A percentile compares a stretch with the other conserved stretches of the same genome.
phyloP scores from a whole-genome alignment of 1,139 yeast species.

The Candida buenavistaensis region DNA sequence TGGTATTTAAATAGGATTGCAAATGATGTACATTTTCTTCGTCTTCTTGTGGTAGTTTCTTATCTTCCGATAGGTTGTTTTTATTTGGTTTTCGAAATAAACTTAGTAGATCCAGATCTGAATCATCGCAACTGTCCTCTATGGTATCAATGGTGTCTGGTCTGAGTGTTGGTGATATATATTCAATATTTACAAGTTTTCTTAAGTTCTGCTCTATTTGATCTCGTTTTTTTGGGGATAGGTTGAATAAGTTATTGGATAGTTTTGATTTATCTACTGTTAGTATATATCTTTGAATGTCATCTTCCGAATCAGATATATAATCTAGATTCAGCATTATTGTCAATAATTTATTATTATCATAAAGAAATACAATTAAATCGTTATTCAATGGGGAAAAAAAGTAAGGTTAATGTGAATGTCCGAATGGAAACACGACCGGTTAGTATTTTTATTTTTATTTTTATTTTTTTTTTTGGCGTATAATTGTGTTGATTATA shows the following conservation, averaged over 20 bases:
- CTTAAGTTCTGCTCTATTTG: slow-evolving; percentile 3
- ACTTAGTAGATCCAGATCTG: too few species aligned
- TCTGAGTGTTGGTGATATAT: not conserved
- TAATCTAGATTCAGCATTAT: slow-evolving; percentile 15
- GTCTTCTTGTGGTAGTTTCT: too few species aligned
- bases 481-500: too few species aligned
- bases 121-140: slow-evolving; percentile 9
- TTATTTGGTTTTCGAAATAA: too few species aligned
- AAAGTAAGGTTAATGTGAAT: too few species aligned
- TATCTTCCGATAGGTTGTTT: too few species aligned
- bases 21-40: slow-evolving; percentile 15
- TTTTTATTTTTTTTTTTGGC: too few species aligned
- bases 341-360: too few species aligned
- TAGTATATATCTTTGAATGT: slow-evolving; percentile 7
- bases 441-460: too few species aligned
- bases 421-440: too few species aligned
- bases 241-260: slow-evolving; percentile 7
- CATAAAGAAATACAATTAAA: too few species aligned
- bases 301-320: slow-evolving; percentile 21
- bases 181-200: slow-evolving; percentile 3
- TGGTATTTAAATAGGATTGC: slow-evolving; percentile 15
- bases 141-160: slow-evolving; percentile 3
- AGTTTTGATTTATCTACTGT: slow-evolving; percentile 5
- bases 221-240: slow-evolving; percentile 10
- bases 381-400: too few species aligned